phyloP scores from a whole-genome alignment of 176 grass and related monocot species.

The Eremochloa ophiuroides region DNA sequence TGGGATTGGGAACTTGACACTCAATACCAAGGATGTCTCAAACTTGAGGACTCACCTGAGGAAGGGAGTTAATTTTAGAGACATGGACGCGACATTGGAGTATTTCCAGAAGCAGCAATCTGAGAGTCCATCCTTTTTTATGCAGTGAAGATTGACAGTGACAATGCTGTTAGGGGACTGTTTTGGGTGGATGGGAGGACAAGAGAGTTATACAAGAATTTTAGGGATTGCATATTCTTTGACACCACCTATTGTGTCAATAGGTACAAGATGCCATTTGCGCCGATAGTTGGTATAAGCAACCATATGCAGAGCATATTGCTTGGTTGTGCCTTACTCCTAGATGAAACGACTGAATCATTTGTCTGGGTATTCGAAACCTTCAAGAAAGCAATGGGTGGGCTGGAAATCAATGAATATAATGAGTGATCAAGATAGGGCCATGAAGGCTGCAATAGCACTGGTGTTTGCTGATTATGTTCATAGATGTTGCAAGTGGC shows the following conservation, averaged over 20 bases:
- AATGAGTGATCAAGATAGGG: too few relatives aligned
- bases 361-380: not conserved
- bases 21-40: not conserved
- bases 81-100: not conserved
- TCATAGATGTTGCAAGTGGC: too few relatives aligned
- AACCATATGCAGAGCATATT: not conserved
- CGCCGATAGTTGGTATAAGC: too few relatives aligned
- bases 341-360: not conserved
- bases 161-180: accelerated
- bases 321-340: not conserved
- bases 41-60: not conserved
- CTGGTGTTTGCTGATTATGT: too few relatives aligned
- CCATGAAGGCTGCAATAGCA: too few relatives aligned
- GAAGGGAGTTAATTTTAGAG: accelerated
- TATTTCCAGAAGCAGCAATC: not conserved
- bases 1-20: not conserved
- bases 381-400: too few relatives aligned
- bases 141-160: not conserved
- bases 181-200: constrained; percentile 19
- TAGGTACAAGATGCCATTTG: too few relatives aligned
- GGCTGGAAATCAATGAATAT: too few relatives aligned
- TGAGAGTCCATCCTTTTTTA: not conserved
- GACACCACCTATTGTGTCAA: too few relatives aligned
- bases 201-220: not conserved
- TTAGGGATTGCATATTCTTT: not conserved